Conservation (phyloP, 169 alveolate genomes). For the Babesia bigemina region DNA sequence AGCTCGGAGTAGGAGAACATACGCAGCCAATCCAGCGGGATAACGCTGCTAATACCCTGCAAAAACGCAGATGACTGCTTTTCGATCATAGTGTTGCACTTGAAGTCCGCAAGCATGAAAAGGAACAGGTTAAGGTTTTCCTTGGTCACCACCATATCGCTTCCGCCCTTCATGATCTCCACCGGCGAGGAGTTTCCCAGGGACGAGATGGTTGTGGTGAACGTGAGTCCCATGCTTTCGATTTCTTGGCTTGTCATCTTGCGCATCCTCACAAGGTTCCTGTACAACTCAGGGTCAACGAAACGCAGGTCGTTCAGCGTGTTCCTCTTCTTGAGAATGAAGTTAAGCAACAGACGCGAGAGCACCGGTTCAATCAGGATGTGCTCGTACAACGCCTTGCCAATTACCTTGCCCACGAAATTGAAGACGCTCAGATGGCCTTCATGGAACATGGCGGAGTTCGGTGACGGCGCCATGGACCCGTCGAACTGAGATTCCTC, state of each 20-base stretch:
- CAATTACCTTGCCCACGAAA: constrained; percentile 86
- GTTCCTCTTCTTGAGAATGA: constrained; percentile 82
- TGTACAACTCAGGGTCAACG: constrained; percentile 71
- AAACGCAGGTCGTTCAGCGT: constrained; percentile 83
- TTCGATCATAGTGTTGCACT: constrained; percentile 86
- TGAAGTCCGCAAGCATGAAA: constrained; percentile 79
- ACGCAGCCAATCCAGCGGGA: constrained; percentile 88
- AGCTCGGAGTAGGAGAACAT: constrained; percentile 92
- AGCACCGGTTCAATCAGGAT: constrained; percentile 89
- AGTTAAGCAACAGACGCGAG: constrained; percentile 84
- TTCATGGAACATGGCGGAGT: constrained; percentile 61
- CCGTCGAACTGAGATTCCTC: constrained; percentile 70
- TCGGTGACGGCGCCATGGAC: constrained; percentile 73
- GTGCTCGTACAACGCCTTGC: constrained; percentile 92
- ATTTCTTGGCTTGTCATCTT: constrained; percentile 58
- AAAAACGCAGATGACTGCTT: constrained; percentile 69
- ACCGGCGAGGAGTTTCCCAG: constrained; percentile 39
- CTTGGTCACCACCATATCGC: constrained; percentile 55
- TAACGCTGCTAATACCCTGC: constrained; percentile 89
- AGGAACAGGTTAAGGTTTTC: constrained; percentile 47
- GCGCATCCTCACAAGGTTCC: constrained; percentile 41
- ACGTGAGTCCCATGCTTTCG: constrained; percentile 49
- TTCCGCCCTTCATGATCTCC: constrained; percentile 53
- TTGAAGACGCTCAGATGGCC: constrained; percentile 71
- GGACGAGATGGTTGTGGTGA: constrained; percentile 40